Conservation (phyloP, 257 asterid genomes). For the Nicotiana tomentosiformis region DNA sequence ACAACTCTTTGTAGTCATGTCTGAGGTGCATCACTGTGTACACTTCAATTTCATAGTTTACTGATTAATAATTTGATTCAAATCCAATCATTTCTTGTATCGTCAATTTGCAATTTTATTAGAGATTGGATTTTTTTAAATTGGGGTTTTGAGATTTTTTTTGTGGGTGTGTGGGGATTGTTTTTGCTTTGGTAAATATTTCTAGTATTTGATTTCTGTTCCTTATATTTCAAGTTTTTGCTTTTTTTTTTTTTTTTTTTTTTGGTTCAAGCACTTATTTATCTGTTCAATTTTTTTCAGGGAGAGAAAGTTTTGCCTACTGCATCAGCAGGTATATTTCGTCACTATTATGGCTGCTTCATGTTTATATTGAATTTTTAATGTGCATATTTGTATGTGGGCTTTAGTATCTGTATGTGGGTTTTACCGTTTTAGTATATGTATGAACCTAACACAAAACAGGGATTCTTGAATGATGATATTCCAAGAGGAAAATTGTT, state of each 20-base stretch:
- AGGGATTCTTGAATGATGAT: neutral
- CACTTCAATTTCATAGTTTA: neutral
- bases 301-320: constrained; percentile 6
- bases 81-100: neutral
- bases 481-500: neutral
- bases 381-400: neutral
- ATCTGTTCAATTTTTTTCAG: constrained; percentile 4
- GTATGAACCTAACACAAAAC: neutral
- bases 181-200: neutral
- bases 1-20: constrained; percentile 28
- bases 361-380: neutral
- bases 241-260: neutral
- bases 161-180: neutral
- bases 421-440: neutral
- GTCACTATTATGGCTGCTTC: neutral
- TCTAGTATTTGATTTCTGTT: neutral
- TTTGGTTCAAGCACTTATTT: neutral
- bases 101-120: neutral
- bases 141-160: neutral
- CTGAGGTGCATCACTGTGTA: constrained; percentile 26
- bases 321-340: constrained; percentile 4
- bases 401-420: neutral
- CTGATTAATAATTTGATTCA: neutral
- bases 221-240: neutral
- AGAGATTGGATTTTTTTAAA: neutral